These are phyloP conservation scores for Pezizomycotina sp. DNA, from an alignment of 2,329 filamentous ascomycete genomes.

Conservation along the genomic window DNA sequence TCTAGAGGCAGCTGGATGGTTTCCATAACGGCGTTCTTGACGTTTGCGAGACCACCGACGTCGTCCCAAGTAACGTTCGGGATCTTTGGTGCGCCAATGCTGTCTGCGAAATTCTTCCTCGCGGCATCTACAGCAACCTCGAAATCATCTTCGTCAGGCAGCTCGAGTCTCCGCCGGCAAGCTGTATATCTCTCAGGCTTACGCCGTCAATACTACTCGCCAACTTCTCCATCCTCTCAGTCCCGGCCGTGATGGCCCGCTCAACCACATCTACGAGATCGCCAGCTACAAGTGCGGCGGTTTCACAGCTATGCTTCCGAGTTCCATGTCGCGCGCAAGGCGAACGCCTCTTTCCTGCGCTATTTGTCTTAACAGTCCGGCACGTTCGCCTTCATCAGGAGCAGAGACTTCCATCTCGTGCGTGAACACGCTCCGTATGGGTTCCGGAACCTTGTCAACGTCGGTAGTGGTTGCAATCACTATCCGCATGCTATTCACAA, in stretches of 20 bases:
- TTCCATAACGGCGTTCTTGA: constrained; percentile 93
- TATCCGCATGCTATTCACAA: constrained; percentile 62
- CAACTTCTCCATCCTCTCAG: constrained; percentile 57
- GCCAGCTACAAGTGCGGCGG: constrained; percentile 82
- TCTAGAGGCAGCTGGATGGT: constrained; percentile 89
- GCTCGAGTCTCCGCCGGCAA: constrained; percentile 68
- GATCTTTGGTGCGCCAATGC: constrained; percentile 94
- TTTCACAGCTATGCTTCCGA: constrained; percentile 83
- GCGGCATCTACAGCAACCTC: constrained; percentile 88
- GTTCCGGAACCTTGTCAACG: constrained; percentile 78
- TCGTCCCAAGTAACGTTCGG: constrained; percentile 94
- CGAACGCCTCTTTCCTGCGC: constrained; percentile 58
- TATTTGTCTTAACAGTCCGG: constrained; percentile 66
- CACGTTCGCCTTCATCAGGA: constrained; percentile 80
- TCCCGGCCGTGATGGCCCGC: constrained; percentile 62
- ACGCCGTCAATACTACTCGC: constrained; percentile 38
- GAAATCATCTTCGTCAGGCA: constrained; percentile 70
- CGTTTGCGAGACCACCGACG: constrained; percentile 78
- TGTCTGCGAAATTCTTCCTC: constrained; percentile 92
- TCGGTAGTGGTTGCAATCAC: constrained; percentile 89
- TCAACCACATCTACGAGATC: constrained; percentile 91
- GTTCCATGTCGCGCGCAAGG: constrained; percentile 68
- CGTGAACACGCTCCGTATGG: constrained; percentile 72
- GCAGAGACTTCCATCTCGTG: constrained; percentile 90
- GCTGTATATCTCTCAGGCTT: constrained; percentile 65